Percentiles rank a stretch among this genome's conserved stretches.
Evolutionary conservation across 2,329 filamentous ascomycete genomes (phyloP).

Genomic region (Aureobasidium sp.): DNA sequence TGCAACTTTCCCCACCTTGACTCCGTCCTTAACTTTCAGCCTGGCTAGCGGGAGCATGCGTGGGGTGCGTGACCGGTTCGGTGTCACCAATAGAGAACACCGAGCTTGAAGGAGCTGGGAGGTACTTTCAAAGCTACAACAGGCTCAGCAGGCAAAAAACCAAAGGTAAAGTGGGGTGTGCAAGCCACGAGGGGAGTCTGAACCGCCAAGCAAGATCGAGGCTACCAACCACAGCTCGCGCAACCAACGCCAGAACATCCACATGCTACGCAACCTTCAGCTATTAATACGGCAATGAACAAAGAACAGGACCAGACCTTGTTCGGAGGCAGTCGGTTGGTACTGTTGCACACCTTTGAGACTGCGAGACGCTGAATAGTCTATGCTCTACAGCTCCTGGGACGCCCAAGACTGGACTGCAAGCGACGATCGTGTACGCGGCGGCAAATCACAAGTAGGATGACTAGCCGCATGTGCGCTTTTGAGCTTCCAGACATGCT

Average conservation of each 20-base stretch:
- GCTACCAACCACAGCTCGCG: slow-evolving; percentile 3
- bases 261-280: not conserved
- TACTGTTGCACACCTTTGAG: slow-evolving; percentile 9
- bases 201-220: slow-evolving; percentile 2
- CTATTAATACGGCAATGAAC: slow-evolving; percentile 7
- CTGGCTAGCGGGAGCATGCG: not conserved
- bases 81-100: not conserved
- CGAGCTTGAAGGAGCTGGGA: not conserved
- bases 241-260: slow-evolving; percentile 7
- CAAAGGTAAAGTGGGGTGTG: not conserved
- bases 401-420: slow-evolving; percentile 55
- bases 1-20: slow-evolving; percentile 3
- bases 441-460: slow-evolving; percentile 55
- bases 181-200: slow-evolving; percentile 5
- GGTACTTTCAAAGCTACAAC: not conserved
- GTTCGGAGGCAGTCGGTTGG: slow-evolving; percentile 30
- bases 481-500: slow-evolving; percentile 3
- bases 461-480: not conserved
- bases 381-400: slow-evolving; percentile 41
- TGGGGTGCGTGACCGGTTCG: slow-evolving; percentile 12
- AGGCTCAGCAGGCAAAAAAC: slow-evolving; percentile 1
- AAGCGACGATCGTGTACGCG: slow-evolving; percentile 70
- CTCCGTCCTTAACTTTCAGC: not conserved
- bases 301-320: slow-evolving; percentile 18
- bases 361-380: slow-evolving; percentile 3